phyloP scores from a whole-genome alignment of 441 rosid species.

The California macrophylla region DNA sequence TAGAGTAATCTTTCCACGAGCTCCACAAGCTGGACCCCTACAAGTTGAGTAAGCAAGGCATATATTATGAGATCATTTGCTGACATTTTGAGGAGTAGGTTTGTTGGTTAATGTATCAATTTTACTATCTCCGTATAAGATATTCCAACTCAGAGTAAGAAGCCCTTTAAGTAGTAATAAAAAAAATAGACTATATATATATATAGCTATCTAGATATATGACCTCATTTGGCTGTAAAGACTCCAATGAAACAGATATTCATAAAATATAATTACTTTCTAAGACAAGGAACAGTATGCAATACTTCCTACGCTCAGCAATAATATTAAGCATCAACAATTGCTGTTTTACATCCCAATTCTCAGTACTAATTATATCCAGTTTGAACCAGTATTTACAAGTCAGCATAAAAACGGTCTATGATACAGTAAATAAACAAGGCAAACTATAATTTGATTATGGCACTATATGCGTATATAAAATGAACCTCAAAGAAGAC shows the following conservation, averaged over 20 bases:
- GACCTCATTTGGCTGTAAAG: neutral
- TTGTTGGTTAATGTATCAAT: neutral
- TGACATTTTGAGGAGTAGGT: neutral
- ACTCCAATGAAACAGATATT: neutral
- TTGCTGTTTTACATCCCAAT: no score
- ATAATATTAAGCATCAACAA: neutral
- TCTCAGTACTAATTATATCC: no score
- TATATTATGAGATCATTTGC: neutral
- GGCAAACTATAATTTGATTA: neutral
- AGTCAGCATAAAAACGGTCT: neutral
- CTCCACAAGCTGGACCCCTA: slow-evolving; percentile 78
- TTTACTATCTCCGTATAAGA: neutral
- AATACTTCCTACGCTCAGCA: neutral
- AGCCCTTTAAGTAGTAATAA: no score
- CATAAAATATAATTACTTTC: neutral
- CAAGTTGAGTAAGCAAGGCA: slow-evolving; percentile 8
- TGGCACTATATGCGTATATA: neutral
- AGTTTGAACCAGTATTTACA: neutral
- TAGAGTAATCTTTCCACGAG: slow-evolving; percentile 83
- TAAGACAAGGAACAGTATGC: neutral
- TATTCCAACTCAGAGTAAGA: no score
- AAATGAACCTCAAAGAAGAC: slow-evolving; percentile 40
- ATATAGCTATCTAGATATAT: no score
- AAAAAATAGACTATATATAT: no score
- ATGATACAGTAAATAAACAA: neutral